These are phyloP conservation scores for Aspergillus sp. DNA, from an alignment of 2,329 filamentous ascomycete species.

Conservation along the genomic window DNA sequence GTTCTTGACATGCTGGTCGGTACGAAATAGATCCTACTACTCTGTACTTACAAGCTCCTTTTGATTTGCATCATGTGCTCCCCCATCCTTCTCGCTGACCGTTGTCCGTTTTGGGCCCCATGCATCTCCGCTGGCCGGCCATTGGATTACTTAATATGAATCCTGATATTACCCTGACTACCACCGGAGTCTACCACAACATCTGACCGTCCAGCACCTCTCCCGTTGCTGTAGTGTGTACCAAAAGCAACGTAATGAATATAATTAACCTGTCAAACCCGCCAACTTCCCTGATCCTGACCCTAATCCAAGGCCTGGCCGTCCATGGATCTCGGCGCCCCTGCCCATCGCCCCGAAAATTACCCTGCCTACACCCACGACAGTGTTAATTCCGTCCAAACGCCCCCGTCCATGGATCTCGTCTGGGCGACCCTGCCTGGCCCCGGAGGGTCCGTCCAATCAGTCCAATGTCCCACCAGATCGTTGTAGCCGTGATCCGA, in stretches of 20 bases:
- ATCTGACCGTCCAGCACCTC: neutral
- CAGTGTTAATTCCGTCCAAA: no score
- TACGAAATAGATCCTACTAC: no score
- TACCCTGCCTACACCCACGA: no score
- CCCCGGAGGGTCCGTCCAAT: no score
- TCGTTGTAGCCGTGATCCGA: no score
- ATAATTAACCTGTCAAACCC: neutral
- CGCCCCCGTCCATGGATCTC: no score
- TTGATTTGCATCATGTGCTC: neutral
- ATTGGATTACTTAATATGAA: neutral
- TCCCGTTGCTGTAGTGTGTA: neutral
- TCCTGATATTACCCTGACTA: neutral
- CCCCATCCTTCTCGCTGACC: neutral
- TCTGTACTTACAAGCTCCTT: no score
- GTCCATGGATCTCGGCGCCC: neutral
- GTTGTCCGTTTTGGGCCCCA: conserved; percentile 12
- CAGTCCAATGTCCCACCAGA: no score
- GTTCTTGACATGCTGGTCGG: neutral
- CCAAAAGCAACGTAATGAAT: neutral
- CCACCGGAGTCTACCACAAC: neutral
- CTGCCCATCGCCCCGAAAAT: neutral
- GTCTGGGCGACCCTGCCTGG: no score
- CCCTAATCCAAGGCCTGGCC: no score
- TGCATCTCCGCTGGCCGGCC: conserved; percentile 5
- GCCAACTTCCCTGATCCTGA: no score